Conservation (phyloP, 768 basidiomycete species). For the Strobilomyces dryophilus region DNA sequence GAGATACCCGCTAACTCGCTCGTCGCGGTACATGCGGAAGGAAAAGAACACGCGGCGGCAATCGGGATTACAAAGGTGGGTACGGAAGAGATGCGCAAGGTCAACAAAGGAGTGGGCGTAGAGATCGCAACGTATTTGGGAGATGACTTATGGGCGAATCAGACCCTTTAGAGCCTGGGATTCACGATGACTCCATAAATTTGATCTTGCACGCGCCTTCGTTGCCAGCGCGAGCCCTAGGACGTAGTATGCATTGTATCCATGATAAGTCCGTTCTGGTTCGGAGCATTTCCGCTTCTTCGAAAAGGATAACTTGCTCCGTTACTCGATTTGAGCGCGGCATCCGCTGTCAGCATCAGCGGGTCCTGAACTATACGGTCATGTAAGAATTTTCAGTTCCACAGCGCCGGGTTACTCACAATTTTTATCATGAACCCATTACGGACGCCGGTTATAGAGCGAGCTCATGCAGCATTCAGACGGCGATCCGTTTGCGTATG, state of each 20-base stretch:
- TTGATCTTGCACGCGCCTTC: background rate
- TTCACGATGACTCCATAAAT: background rate
- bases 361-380: background rate
- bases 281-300: conserved; percentile 17
- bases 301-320: background rate
- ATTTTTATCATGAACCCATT: background rate
- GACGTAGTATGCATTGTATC: background rate
- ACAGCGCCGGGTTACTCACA: background rate
- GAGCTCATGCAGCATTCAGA: conserved; percentile 13
- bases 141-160: conserved; percentile 79
- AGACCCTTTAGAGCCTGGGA: conserved; percentile 46
- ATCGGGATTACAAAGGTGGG: conserved; percentile 78
- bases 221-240: background rate
- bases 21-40: conserved; percentile 94
- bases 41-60: conserved; percentile 88
- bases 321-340: background rate
- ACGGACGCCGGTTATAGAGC: background rate
- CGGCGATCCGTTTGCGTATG: conserved; percentile 33
- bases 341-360: background rate
- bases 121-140: conserved; percentile 85
- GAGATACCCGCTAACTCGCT: conserved; percentile 66
- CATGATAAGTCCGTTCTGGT: background rate
- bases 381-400: background rate
- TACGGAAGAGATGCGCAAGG: conserved; percentile 84
- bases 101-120: conserved; percentile 89